phyloP scores from a whole-genome alignment of 495 filamentous ascomycete species.

The Podospora anserina region DNA sequence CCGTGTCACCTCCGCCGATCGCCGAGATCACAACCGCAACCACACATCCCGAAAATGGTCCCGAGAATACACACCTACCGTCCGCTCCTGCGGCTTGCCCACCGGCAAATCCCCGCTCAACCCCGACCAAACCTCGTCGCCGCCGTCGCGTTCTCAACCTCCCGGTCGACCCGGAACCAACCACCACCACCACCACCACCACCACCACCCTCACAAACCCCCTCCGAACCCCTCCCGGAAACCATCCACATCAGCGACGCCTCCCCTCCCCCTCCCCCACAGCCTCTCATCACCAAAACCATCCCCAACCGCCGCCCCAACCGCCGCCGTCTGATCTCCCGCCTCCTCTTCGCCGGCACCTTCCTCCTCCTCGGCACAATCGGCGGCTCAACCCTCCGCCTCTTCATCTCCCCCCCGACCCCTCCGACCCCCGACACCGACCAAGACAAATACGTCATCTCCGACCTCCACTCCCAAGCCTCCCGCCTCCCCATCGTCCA shows the following conservation, averaged over 20 bases:
- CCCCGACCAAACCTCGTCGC: background rate
- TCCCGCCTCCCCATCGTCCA: slow-evolving; percentile 52
- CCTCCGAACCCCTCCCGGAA: background rate
- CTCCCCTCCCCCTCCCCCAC: background rate
- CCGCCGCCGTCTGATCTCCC: background rate
- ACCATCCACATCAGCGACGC: background rate
- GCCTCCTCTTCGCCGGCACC: slow-evolving; percentile 28
- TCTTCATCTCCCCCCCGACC: slow-evolving; percentile 38
- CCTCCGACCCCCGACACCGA: slow-evolving; percentile 32
- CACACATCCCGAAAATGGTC: slow-evolving; percentile 4
- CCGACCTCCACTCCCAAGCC: slow-evolving; percentile 33
- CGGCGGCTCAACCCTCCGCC: slow-evolving; percentile 31
- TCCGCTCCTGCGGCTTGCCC: slow-evolving; percentile 14
- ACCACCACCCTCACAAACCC: background rate
- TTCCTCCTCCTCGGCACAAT: slow-evolving; percentile 41
- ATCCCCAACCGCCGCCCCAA: background rate
- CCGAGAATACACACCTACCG: slow-evolving; percentile 15
- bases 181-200: background rate
- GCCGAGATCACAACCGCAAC: background rate
- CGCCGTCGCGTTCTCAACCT: background rate
- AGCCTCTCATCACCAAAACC: slow-evolving; percentile 1
- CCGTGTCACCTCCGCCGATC: slow-evolving; percentile 1
- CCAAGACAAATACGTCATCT: slow-evolving; percentile 35
- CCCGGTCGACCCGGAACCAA: slow-evolving; percentile 8
- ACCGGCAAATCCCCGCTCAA: background rate